A percentile compares a stretch with the other conserved stretches of the same genome.
Evolutionary conservation across 164 flowering plant genomes (phyloP).

Genomic region (Nymphaea thermarum): DNA sequence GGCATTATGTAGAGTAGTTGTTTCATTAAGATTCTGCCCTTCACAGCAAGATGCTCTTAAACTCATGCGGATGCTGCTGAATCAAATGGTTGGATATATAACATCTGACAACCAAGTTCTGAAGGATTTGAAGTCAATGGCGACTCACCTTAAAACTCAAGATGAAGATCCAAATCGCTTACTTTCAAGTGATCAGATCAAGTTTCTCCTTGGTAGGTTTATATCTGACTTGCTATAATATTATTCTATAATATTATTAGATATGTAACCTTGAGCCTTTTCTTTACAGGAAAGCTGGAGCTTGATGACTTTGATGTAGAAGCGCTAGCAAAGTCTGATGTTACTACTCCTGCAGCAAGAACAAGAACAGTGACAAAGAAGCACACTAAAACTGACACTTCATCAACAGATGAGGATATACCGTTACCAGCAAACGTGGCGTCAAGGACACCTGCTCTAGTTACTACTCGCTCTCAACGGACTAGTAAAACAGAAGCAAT

Average conservation of each 20-base stretch:
- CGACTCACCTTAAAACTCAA: slow-evolving; percentile 36
- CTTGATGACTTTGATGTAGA: slow-evolving; percentile 33
- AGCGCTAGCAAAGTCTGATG: slow-evolving; percentile 16
- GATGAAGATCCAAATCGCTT: slow-evolving; percentile 52
- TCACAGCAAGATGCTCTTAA: slow-evolving; percentile 65
- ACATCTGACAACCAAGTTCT: slow-evolving; percentile 50
- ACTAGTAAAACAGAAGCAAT: slow-evolving; percentile 89
- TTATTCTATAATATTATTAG: background rate
- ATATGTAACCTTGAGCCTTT: background rate
- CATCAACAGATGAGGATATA: slow-evolving; percentile 45
- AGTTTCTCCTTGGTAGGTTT: slow-evolving; percentile 48
- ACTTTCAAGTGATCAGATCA: slow-evolving; percentile 37
- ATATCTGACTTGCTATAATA: background rate
- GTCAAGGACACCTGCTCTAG: slow-evolving; percentile 18
- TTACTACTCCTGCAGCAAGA: slow-evolving; percentile 55
- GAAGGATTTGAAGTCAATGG: slow-evolving; percentile 66
- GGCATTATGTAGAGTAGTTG: slow-evolving; percentile 58
- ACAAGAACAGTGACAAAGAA: slow-evolving; percentile 33
- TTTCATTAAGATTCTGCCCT: slow-evolving; percentile 39
- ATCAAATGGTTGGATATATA: slow-evolving; percentile 27
- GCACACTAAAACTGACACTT: slow-evolving; percentile 28
- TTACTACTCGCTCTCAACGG: slow-evolving; percentile 57
- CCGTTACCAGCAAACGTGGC: slow-evolving; percentile 31
- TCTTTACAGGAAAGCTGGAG: slow-evolving; percentile 41
- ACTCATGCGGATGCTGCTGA: slow-evolving; percentile 55